Evolutionary conservation across 208 protist genomes (phyloP).

Genomic region (Trypanosoma cruzi): DNA sequence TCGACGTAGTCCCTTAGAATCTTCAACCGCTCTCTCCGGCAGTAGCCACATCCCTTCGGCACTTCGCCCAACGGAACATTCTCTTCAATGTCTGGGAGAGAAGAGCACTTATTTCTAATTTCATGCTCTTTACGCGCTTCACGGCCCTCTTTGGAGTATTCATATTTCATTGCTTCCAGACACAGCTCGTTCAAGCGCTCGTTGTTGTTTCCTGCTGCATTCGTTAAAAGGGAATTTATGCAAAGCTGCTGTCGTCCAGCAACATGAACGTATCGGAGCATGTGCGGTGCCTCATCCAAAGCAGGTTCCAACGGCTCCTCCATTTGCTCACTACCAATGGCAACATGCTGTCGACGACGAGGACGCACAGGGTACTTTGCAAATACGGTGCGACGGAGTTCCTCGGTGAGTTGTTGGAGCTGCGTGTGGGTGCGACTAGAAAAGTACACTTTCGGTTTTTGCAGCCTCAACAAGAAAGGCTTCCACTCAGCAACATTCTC

Average conservation of each 20-base stretch:
- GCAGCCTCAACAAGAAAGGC: slow-evolving; percentile 24
- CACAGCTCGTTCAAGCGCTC: slow-evolving; percentile 94
- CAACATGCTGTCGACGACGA: not conserved
- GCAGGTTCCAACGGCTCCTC: not conserved
- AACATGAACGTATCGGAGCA: slow-evolving; percentile 79
- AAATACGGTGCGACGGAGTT: slow-evolving; percentile 89
- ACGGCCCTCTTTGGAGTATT: slow-evolving; percentile 51
- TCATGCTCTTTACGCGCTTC: slow-evolving; percentile 31
- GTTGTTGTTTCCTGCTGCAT: slow-evolving; percentile 29
- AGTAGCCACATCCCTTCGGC: slow-evolving; percentile 32
- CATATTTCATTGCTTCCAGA: slow-evolving; percentile 84
- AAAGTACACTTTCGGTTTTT: slow-evolving; percentile 92
- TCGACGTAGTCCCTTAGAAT: slow-evolving; percentile 30
- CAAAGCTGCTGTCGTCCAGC: slow-evolving; percentile 93
- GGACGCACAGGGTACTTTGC: slow-evolving; percentile 34
- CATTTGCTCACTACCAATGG: not conserved
- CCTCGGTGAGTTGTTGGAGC: slow-evolving; percentile 92
- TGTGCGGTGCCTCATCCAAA: slow-evolving; percentile 16
- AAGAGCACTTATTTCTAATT: not conserved
- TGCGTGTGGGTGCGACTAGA: slow-evolving; percentile 96
- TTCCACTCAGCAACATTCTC: slow-evolving; percentile 17
- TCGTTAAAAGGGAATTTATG: slow-evolving; percentile 70
- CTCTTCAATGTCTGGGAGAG: slow-evolving; percentile 28
- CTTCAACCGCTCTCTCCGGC: slow-evolving; percentile 23
- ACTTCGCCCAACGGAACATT: not conserved